These are phyloP conservation scores for Pichia insulana DNA, from an alignment of 805 yeast genomes.

Conservation along the genomic window DNA sequence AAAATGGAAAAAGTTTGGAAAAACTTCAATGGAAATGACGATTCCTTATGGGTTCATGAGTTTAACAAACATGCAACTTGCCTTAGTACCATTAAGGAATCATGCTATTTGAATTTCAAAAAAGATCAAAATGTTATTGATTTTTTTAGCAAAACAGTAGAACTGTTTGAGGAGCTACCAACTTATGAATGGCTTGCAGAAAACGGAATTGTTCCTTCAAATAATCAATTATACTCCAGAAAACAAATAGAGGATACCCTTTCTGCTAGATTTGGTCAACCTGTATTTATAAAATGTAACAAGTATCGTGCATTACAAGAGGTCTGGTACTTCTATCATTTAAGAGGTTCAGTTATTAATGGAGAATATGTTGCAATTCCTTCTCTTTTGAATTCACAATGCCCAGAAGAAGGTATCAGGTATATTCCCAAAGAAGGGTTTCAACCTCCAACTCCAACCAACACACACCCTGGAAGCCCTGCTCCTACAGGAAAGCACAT, in stretches of 20 bases:
- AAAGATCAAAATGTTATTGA: slow-evolving; percentile 50
- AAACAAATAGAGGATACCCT: slow-evolving; percentile 47
- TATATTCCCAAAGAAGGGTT: slow-evolving; percentile 53
- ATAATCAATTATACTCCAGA: slow-evolving; percentile 46
- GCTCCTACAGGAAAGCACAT: slow-evolving; percentile 27
- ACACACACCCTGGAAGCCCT: slow-evolving; percentile 15
- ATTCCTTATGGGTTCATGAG: slow-evolving; percentile 78
- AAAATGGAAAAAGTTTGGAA: slow-evolving; percentile 65
- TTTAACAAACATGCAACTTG: slow-evolving; percentile 94
- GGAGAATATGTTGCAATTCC: slow-evolving; percentile 63
- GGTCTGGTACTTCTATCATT: slow-evolving; percentile 74
- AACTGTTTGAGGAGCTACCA: slow-evolving; percentile 49
- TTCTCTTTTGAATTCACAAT: slow-evolving; percentile 44
- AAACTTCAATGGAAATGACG: slow-evolving; percentile 60
- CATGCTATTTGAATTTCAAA: slow-evolving; percentile 45
- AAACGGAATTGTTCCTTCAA: slow-evolving; percentile 66
- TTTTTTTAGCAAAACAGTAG: slow-evolving; percentile 54
- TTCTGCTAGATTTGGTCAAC: slow-evolving; percentile 40
- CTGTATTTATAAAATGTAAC: slow-evolving; percentile 57
- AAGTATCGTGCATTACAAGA: slow-evolving; percentile 43
- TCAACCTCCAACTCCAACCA: slow-evolving; percentile 25
- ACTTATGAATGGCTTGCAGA: slow-evolving; percentile 58
- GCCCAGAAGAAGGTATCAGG: slow-evolving; percentile 63
- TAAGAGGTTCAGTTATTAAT: slow-evolving; percentile 61
- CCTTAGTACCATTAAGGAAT: slow-evolving; percentile 66